phyloP scores from a whole-genome alignment of 495 filamentous ascomycete genomes.

The Daldinia caldariorum region DNA sequence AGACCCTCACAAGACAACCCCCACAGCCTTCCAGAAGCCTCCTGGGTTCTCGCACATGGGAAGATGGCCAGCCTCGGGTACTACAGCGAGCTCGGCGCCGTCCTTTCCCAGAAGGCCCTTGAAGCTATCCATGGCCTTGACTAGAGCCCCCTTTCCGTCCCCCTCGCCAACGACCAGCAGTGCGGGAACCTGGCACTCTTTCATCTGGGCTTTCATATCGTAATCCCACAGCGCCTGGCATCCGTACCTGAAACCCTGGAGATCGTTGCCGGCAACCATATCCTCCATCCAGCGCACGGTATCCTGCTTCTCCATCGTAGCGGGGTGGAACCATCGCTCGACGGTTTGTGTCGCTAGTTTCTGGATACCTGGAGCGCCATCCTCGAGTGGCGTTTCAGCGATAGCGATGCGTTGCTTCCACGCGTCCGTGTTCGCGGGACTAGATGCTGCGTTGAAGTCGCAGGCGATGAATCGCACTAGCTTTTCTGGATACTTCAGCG shows the following conservation, averaged over 20 bases:
- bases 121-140: conserved; percentile 80
- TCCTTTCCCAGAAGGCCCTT: conserved; percentile 60
- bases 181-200: conserved; percentile 64
- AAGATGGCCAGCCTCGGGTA: conserved; percentile 77
- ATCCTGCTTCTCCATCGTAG: conserved; percentile 61
- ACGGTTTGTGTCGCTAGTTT: conserved; percentile 74
- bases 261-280: conserved; percentile 70
- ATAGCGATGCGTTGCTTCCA: conserved; percentile 80
- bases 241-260: conserved; percentile 73
- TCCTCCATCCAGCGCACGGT: conserved; percentile 60
- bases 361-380: conserved; percentile 59
- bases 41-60: conserved; percentile 82
- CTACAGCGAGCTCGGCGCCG: conserved; percentile 65
- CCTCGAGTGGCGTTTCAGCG: conserved; percentile 66
- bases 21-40: conserved; percentile 70
- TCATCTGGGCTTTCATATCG: conserved; percentile 73
- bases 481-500: conserved; percentile 69
- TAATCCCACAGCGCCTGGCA: conserved; percentile 81
- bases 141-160: conserved; percentile 73
- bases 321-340: conserved; percentile 76
- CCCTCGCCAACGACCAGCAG: conserved; percentile 74
- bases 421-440: conserved; percentile 73
- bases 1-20: conserved; percentile 56
- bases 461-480: conserved; percentile 73
- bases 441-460: conserved; percentile 76